Evolutionary conservation across 2,329 filamentous ascomycete species (phyloP), one percentile per base, ranked within the genome.

Genomic region (Fusarium torreyae): DNA sequence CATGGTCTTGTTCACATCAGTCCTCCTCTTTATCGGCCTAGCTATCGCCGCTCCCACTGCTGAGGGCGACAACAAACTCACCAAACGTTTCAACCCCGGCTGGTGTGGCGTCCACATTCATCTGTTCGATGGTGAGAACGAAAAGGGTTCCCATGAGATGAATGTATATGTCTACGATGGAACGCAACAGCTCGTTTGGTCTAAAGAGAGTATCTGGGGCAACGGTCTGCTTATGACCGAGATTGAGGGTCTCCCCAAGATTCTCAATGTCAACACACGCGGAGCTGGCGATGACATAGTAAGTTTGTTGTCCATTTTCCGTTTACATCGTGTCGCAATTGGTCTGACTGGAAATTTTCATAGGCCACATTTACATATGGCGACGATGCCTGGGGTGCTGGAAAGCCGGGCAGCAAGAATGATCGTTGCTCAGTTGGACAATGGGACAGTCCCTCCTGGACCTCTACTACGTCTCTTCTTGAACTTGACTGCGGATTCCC

Each of bases 31-130:
- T 18, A 2, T 42, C 17, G 42, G 42, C n/a, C 22, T 55, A 5
- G 40, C 33, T 11, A 39, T 48, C 28, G 52, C 52, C 10, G 52
- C 52, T 28, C 52, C 52, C 15, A 48, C 52, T 5, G 40, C 42
- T 5, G 42, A 55, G 1, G 11, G 17, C 7, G 42, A 55, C 8
- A 55, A 55, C 10, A 17, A 43, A 7, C 24, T 55, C 14, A 39
- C 42, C 31, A 55, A 55, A 14, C 52, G 52, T 14, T 55, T 55
- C 22, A 55, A 55, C 11, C 40, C 40, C 7, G 52, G 52, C 5
- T 55, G 52, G 52, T 55, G 52, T n/a, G 52, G 52, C 38, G 52
- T 55, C 3, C 52, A 55, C n/a, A 48, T 55, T 11, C 52, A 55
- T 24, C 31, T 48, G 4, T 55, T 55, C n/a, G 5, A 5, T 6